These are phyloP conservation scores for Primulina tabacum DNA, from an alignment of 257 asterid genomes.

Conservation along the genomic window DNA sequence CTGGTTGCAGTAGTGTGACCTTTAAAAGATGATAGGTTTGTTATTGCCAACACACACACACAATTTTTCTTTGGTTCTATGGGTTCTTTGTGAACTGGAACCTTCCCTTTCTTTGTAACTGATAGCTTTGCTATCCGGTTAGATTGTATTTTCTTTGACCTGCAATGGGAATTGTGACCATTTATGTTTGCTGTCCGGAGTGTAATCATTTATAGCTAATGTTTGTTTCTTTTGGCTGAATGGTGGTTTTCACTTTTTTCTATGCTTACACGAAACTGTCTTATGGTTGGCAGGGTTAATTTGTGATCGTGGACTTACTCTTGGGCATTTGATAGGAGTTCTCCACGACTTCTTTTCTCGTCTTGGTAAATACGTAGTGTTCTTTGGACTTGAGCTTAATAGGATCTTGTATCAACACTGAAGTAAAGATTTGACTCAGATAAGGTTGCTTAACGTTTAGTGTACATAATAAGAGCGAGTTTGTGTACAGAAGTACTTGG, in stretches of 20 bases:
- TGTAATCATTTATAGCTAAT: not conserved
- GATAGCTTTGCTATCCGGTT: not conserved
- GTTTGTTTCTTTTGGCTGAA: conserved; percentile 5
- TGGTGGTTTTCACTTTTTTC: not conserved
- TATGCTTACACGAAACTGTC: conserved; percentile 14
- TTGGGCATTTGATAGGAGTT: conserved; percentile 93
- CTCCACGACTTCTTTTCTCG: conserved; percentile 86
- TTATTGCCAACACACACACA: no score
- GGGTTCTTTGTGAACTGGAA: not conserved
- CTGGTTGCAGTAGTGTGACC: not conserved
- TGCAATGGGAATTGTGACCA: not conserved
- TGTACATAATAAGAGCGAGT: not conserved
- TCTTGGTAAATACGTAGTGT: conserved; percentile 49
- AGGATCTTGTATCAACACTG: conserved; percentile 9
- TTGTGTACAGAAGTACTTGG: not conserved
- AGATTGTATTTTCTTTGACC: not conserved
- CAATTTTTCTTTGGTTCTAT: no score
- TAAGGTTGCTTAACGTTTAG: not conserved
- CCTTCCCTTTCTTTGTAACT: not conserved
- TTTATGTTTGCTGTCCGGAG: not conserved
- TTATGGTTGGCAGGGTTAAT: conserved; percentile 55
- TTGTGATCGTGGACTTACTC: conserved; percentile 90
- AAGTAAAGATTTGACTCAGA: conserved; percentile 4
- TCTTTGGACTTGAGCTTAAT: not conserved
- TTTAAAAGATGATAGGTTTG: not conserved